Evolutionary conservation across 2,329 filamentous ascomycete species (phyloP).

Genomic region (Coniochaeta sp.): DNA sequence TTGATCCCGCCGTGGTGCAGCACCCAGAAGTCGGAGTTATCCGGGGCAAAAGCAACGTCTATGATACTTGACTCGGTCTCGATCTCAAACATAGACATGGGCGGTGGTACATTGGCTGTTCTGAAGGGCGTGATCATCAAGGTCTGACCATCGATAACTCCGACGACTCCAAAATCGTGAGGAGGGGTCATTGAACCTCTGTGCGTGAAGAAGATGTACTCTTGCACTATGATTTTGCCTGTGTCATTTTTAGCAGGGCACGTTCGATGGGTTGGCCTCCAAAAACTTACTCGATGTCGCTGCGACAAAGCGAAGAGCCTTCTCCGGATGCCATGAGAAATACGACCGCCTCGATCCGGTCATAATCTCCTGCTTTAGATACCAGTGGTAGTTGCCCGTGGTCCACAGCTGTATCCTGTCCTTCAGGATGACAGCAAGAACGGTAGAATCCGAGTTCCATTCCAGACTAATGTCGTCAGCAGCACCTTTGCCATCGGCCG

Average conservation of each 20-base stretch:
- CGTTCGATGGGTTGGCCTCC: not conserved
- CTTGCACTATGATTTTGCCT: slow-evolving; percentile 44
- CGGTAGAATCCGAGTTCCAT: slow-evolving; percentile 91
- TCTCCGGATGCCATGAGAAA: slow-evolving; percentile 81
- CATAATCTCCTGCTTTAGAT: slow-evolving; percentile 82
- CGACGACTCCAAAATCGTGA: slow-evolving; percentile 70
- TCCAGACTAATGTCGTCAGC: slow-evolving; percentile 40
- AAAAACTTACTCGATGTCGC: slow-evolving; percentile 27
- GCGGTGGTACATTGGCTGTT: slow-evolving; percentile 79
- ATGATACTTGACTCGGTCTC: slow-evolving; percentile 52
- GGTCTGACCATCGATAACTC: slow-evolving; percentile 72
- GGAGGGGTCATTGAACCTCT: slow-evolving; percentile 64
- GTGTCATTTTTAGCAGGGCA: slow-evolving; percentile 29
- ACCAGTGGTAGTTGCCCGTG: slow-evolving; percentile 96
- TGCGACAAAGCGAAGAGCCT: slow-evolving; percentile 59
- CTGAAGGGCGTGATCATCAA: slow-evolving; percentile 83
- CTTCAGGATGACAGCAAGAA: slow-evolving; percentile 71
- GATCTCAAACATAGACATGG: slow-evolving; percentile 80
- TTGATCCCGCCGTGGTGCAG: slow-evolving; percentile 61
- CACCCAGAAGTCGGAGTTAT: slow-evolving; percentile 60
- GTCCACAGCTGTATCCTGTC: slow-evolving; percentile 89
- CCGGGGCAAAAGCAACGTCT: slow-evolving; percentile 66
- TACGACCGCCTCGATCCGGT: slow-evolving; percentile 23
- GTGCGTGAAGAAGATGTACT: slow-evolving; percentile 61
- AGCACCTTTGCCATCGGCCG: slow-evolving; percentile 7